Evolutionary conservation across 768 basidiomycete genomes (phyloP).

Genomic region (Lentinula lateritia): DNA sequence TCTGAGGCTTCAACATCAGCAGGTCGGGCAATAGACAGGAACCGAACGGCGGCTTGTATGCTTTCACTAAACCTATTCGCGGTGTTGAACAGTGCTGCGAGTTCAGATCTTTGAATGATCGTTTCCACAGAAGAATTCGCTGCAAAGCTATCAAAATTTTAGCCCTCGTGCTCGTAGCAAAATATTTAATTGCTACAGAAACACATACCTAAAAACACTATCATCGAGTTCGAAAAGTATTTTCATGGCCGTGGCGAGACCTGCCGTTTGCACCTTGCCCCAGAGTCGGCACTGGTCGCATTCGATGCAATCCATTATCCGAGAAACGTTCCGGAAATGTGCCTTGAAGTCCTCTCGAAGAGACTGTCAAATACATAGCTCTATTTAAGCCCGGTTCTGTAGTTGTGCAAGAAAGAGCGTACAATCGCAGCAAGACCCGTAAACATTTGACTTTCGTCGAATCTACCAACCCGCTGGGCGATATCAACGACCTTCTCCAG

Average conservation of each 20-base stretch:
- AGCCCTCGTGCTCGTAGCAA: neutral
- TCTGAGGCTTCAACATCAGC: neutral
- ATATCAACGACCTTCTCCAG: slow-evolving; percentile 41
- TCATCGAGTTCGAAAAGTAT: slow-evolving; percentile 94
- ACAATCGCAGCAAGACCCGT: slow-evolving; percentile 70
- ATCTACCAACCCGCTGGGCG: slow-evolving; percentile 49
- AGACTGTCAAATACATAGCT: slow-evolving; percentile 36
- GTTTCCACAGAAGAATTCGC: slow-evolving; percentile 44
- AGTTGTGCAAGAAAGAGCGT: slow-evolving; percentile 29
- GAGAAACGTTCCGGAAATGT: slow-evolving; percentile 94
- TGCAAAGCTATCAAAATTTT: slow-evolving; percentile 49
- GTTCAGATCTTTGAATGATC: slow-evolving; percentile 76
- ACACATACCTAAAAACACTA: slow-evolving; percentile 67
- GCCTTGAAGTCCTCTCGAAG: slow-evolving; percentile 94
- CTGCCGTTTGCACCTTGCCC: slow-evolving; percentile 96
- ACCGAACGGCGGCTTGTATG: slow-evolving; percentile 77
- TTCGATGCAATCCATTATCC: slow-evolving; percentile 99
- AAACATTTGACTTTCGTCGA: slow-evolving; percentile 66
- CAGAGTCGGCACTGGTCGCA: slow-evolving; percentile 97
- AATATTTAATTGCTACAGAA: too few relatives aligned
- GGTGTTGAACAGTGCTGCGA: slow-evolving; percentile 93
- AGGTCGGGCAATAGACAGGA: slow-evolving; percentile 28
- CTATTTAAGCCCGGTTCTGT: neutral
- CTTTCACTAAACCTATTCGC: slow-evolving; percentile 89
- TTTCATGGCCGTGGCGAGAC: slow-evolving; percentile 94